Evolutionary conservation across 2,329 filamentous ascomycete genomes (phyloP).

Genomic region (Herpotrichia juniperi): DNA sequence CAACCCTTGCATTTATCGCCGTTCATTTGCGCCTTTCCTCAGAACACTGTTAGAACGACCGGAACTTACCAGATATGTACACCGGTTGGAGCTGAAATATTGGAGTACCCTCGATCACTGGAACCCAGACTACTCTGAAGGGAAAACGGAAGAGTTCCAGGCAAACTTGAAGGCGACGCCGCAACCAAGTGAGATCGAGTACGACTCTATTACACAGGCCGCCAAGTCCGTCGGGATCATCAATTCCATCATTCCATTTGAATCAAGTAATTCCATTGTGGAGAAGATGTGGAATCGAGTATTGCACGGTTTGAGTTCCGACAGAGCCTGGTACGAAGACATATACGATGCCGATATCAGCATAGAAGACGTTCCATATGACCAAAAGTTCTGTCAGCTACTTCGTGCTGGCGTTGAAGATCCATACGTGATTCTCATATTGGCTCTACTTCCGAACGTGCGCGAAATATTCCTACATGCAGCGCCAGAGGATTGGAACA

Average conservation of each 20-base stretch:
- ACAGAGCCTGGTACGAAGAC: neutral
- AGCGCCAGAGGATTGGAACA: neutral
- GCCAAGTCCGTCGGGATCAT: conserved; percentile 16
- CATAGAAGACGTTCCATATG: neutral
- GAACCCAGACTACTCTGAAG: neutral
- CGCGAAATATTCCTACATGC: neutral
- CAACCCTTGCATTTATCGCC: conserved; percentile 3
- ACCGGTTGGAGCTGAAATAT: conserved; percentile 1
- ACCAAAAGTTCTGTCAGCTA: conserved; percentile 8
- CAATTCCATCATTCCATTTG: conserved; percentile 7
- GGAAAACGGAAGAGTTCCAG: neutral
- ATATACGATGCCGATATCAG: neutral
- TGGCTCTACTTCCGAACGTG: conserved; percentile 7
- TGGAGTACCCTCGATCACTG: neutral
- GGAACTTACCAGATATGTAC: conserved; percentile 9
- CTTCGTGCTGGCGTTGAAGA: conserved; percentile 10
- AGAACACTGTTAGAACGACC: conserved; percentile 6
- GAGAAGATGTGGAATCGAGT: too few species aligned
- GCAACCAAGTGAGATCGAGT: neutral
- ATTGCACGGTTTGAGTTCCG: too few species aligned
- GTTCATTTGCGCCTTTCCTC: conserved; percentile 8
- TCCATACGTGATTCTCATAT: conserved; percentile 6
- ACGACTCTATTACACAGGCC: conserved; percentile 5
- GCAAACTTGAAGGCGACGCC: neutral
- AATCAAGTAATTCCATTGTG: conserved; percentile 6